phyloP scores from a whole-genome alignment of 768 basidiomycete species.

The Trametes maxima region DNA sequence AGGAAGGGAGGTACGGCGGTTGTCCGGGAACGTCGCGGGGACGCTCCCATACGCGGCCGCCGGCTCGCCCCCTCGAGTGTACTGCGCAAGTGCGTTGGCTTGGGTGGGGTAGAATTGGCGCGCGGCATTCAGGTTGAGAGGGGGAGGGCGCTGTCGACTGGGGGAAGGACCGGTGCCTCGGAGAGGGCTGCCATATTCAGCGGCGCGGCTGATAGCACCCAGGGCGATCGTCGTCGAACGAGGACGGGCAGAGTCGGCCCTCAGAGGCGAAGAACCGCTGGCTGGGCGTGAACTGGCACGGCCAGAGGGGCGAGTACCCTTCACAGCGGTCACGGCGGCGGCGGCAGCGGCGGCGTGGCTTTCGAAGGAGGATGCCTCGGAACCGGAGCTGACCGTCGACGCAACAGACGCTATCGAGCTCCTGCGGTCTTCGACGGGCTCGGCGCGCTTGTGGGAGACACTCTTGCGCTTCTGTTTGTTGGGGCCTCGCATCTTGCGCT shows the following conservation, averaged over 20 bases:
- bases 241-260: not conserved
- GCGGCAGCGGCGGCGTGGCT: conserved; percentile 6
- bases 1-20: conserved; percentile 20
- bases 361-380: not conserved
- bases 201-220: not conserved
- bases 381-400: conserved; percentile 11
- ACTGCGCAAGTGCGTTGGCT: conserved; percentile 1
- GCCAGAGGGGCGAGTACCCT: not conserved
- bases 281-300: not conserved
- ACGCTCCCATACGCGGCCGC: not conserved
- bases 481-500: conserved; percentile 63
- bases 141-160: conserved; percentile 21
- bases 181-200: not conserved
- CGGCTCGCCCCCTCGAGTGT: not conserved
- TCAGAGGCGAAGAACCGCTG: not conserved
- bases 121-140: conserved; percentile 12
- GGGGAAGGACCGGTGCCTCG: not conserved
- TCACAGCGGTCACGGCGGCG: not conserved
- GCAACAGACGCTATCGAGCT: conserved; percentile 16
- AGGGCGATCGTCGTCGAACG: conserved; percentile 4
- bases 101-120: conserved; percentile 5
- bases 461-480: conserved; percentile 52
- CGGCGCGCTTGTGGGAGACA: not conserved
- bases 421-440: conserved; percentile 8
- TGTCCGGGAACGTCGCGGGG: not conserved